Percentiles rank a stretch among this genome's conserved stretches.
Conservation (phyloP, 2,329 filamentous ascomycete species). For the Pseudogymnoascus sp. region DNA sequence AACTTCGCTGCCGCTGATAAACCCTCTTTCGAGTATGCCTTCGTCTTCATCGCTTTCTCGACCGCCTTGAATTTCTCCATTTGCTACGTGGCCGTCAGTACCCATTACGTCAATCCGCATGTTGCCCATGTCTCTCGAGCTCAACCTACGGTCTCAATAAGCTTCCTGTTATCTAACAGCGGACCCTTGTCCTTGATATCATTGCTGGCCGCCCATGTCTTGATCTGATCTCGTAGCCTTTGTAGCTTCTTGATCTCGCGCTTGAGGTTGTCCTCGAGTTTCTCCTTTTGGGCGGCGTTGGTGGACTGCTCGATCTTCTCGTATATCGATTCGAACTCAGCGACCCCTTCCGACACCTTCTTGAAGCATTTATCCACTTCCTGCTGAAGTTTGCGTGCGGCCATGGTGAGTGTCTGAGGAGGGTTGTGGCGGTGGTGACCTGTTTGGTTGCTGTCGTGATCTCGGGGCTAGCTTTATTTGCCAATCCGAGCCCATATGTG, state of each 20-base stretch:
- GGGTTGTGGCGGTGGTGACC: slow-evolving; percentile 12
- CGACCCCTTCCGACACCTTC: slow-evolving; percentile 88
- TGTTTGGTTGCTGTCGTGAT: slow-evolving; percentile 22
- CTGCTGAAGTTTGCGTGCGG: slow-evolving; percentile 90
- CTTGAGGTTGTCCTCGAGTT: slow-evolving; percentile 95
- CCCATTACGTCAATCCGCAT: slow-evolving; percentile 5
- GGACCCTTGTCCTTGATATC: slow-evolving; percentile 99
- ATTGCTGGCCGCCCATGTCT: slow-evolving; percentile 97
- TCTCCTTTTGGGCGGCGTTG: slow-evolving; percentile 94
- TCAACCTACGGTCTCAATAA: slow-evolving; percentile 82
- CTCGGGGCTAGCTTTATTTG: slow-evolving; percentile 21
- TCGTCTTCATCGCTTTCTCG: slow-evolving; percentile 99
- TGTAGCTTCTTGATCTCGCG: slow-evolving; percentile 99
- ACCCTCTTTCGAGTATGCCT: slow-evolving; percentile 97
- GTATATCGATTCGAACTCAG: slow-evolving; percentile 88
- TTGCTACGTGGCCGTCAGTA: slow-evolving; percentile 50
- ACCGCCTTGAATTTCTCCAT: slow-evolving; percentile 99
- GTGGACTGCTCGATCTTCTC: slow-evolving; percentile 93
- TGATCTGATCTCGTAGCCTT: slow-evolving; percentile 94
- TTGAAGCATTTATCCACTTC: slow-evolving; percentile 99
- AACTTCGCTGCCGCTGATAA: slow-evolving; percentile 84
- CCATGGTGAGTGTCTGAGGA: slow-evolving; percentile 53
- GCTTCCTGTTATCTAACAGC: slow-evolving; percentile 82
- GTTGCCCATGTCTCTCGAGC: slow-evolving; percentile 10
- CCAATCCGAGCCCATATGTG: slow-evolving; percentile 23